phyloP scores from a whole-genome alignment of 2,329 filamentous ascomycete genomes.

The Macrophomina phaseolina region DNA sequence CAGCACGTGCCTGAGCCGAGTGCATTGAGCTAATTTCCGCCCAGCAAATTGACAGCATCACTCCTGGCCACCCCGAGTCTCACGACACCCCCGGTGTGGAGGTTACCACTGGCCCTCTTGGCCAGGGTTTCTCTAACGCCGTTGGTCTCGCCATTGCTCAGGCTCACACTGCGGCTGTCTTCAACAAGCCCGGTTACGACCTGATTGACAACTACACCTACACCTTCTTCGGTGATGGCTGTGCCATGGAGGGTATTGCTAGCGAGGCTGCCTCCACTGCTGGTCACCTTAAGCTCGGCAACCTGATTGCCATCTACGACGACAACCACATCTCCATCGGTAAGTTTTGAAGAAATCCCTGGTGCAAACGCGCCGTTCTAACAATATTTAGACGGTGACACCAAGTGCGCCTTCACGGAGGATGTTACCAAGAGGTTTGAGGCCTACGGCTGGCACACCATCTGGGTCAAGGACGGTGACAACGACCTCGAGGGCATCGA shows the following conservation, averaged over 20 bases:
- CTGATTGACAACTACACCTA: conserved; percentile 97
- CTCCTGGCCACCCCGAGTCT: conserved; percentile 93
- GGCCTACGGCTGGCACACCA: conserved; percentile 93
- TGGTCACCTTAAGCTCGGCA: conserved; percentile 96
- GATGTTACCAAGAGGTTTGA: conserved; percentile 95
- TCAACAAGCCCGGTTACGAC: conserved; percentile 96
- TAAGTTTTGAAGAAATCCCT: conserved; percentile 40
- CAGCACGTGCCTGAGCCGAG: conserved; percentile 3
- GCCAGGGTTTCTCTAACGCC: conserved; percentile 96
- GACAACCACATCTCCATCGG: conserved; percentile 95
- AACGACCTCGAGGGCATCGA: conserved; percentile 86
- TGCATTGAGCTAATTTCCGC: conserved; percentile 3
- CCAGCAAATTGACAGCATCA: conserved; percentile 76
- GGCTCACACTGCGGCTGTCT: conserved; percentile 85
- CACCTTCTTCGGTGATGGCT: conserved; percentile 95
- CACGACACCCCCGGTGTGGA: conserved; percentile 97
- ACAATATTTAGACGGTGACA: conserved; percentile 76
- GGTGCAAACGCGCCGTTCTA: neutral
- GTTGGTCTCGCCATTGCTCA: conserved; percentile 98
- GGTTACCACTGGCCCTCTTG: conserved; percentile 96
- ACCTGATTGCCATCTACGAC: conserved; percentile 95
- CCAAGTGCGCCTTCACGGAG: conserved; percentile 95
- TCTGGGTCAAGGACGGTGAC: conserved; percentile 86
- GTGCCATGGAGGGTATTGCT: conserved; percentile 97
- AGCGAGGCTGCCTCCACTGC: conserved; percentile 90